Percentiles rank a stretch among this genome's conserved stretches.
Evolutionary conservation across 1,284 basidiomycete genomes (phyloP).

Genomic region (Pholiota adiposa): DNA sequence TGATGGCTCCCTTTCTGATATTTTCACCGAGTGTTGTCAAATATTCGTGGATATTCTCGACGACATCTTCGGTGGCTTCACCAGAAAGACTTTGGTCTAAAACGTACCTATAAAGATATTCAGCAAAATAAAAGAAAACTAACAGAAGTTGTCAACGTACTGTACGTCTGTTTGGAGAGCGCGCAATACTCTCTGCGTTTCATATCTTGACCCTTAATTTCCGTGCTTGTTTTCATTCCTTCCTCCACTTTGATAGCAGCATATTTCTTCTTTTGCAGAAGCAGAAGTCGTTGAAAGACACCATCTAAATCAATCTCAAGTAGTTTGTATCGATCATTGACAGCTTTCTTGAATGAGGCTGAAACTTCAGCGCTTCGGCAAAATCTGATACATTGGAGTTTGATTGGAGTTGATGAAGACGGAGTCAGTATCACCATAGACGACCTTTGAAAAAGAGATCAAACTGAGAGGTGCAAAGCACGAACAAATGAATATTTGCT

Average conservation of each 20-base stretch:
- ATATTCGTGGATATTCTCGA: slow-evolving; percentile 94
- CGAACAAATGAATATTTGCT: slow-evolving; percentile 28
- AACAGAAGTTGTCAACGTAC: slow-evolving; percentile 50
- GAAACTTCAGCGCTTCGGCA: slow-evolving; percentile 89
- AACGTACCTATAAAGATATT: slow-evolving; percentile 63
- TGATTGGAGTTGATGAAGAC: slow-evolving; percentile 99
- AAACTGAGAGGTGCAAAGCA: not conserved
- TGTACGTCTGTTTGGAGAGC: slow-evolving; percentile 90
- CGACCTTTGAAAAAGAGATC: slow-evolving; percentile 62
- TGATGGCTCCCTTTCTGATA: slow-evolving; percentile 78
- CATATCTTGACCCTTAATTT: slow-evolving; percentile 99
- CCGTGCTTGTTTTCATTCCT: slow-evolving; percentile 69
- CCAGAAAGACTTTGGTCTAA: slow-evolving; percentile 93
- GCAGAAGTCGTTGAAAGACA: slow-evolving; percentile 90
- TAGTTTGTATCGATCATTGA: slow-evolving; percentile 94
- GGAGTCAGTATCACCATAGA: slow-evolving; percentile 99
- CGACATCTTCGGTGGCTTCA: slow-evolving; percentile 87
- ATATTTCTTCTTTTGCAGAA: slow-evolving; percentile 99
- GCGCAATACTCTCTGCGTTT: slow-evolving; percentile 96
- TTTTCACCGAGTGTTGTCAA: slow-evolving; percentile 75
- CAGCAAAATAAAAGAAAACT: not conserved
- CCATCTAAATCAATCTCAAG: slow-evolving; percentile 98
- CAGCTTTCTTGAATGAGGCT: slow-evolving; percentile 90
- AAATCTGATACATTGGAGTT: slow-evolving; percentile 91
- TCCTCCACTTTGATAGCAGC: slow-evolving; percentile 95